Evolutionary conservation across 1,284 basidiomycete genomes (phyloP).

Genomic region (Boletus sp.): DNA sequence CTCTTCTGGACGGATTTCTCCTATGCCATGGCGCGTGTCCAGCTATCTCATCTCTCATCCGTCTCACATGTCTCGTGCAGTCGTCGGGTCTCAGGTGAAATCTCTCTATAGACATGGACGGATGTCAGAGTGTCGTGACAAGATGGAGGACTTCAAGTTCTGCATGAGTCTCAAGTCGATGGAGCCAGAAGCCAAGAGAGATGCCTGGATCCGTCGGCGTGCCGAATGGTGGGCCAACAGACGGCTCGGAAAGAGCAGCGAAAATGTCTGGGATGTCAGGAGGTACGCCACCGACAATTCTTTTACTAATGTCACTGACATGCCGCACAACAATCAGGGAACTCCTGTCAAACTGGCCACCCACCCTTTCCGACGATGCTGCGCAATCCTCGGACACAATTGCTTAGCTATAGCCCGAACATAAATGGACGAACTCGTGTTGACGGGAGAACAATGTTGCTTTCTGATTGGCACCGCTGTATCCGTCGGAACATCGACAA

Average conservation of each 20-base stretch:
- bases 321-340: conserved; percentile 14
- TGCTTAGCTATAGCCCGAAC: conserved; percentile 7
- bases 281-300: conserved; percentile 44
- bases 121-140: conserved; percentile 72
- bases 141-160: conserved; percentile 94
- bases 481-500: neutral
- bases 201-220: conserved; percentile 80
- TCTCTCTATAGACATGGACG: conserved; percentile 86
- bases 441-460: neutral
- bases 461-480: neutral
- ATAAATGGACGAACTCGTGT: neutral
- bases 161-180: conserved; percentile 84
- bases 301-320: neutral
- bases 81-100: conserved; percentile 78
- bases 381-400: conserved; percentile 26
- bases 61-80: conserved; percentile 41
- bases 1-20: conserved; percentile 76
- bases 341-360: conserved; percentile 29
- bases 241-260: conserved; percentile 75
- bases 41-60: conserved; percentile 1
- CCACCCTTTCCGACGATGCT: conserved; percentile 21
- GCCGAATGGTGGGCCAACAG: conserved; percentile 92
- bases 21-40: conserved; percentile 65
- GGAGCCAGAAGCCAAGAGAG: conserved; percentile 72
- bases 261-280: conserved; percentile 91